Percentiles rank a stretch among this genome's conserved stretches.
phyloP scores from a whole-genome alignment of 2,329 filamentous ascomycete genomes.

The Aureobasidium sp. region DNA sequence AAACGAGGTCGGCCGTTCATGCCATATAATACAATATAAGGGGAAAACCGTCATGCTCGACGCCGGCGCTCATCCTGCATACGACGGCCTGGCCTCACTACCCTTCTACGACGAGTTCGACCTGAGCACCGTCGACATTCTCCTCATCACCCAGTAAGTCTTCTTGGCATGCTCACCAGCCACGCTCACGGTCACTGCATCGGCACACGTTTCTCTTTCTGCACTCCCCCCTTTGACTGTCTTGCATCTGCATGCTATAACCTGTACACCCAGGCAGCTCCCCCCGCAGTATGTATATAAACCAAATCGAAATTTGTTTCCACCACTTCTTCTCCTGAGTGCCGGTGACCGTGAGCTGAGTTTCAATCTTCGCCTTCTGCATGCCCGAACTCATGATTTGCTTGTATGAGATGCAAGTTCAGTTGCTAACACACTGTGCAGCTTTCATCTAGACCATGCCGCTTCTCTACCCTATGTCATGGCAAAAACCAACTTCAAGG shows the following conservation, averaged over 20 bases:
- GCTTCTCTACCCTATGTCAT: conserved; percentile 96
- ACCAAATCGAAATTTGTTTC: conserved; percentile 27
- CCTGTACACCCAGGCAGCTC: conserved; percentile 1
- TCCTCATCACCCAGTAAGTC: conserved; percentile 98
- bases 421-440: conserved; percentile 33
- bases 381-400: neutral
- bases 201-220: conserved; percentile 3
- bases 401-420: neutral
- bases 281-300: conserved; percentile 24
- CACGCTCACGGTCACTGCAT: conserved; percentile 11
- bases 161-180: neutral
- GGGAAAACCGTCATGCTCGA: conserved; percentile 99
- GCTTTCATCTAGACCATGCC: conserved; percentile 98
- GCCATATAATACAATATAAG: conserved; percentile 98
- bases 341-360: conserved; percentile 15
- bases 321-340: conserved; percentile 11
- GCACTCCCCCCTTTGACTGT: neutral
- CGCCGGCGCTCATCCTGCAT: conserved; percentile 92
- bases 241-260: conserved; percentile 4
- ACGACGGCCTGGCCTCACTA: conserved; percentile 85
- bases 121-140: conserved; percentile 90
- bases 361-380: neutral
- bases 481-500: conserved; percentile 95
- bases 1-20: conserved; percentile 94
- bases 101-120: conserved; percentile 99